Base-by-base conservation (phyloP, 441 rosid genomes). In the Pelargonium myrrhifolium region DNA sequence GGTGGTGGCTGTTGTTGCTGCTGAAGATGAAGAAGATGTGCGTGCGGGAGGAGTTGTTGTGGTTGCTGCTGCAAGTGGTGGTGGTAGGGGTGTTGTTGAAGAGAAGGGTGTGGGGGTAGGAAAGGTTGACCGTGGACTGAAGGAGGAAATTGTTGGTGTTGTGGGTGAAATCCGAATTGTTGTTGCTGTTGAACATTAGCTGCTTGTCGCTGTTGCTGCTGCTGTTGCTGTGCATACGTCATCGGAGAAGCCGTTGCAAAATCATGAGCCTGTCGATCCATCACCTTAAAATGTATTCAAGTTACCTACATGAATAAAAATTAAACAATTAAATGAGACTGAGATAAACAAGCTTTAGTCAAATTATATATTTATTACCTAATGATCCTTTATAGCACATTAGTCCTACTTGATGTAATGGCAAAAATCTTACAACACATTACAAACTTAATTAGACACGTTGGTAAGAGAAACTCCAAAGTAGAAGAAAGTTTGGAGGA, bases 51-150 rank as follows among this genome's bases (percentile, higher is more conserved):
- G 40, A 77, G 87, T 60, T 68, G 71, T 56, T 80, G 96, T 20
- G 84, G 83, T 65, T 86, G 90, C 76, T 81, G 94, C 71, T 84
- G 96, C 82, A 87, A 69, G 53, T 81, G 92, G 68, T 83, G 91
- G 77, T 83, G 96, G 75, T 82, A 92, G 68, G 99, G 90, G 76
- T 83, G 89, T 71, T 89, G 97, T 58, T 86, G 95, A 76, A 87
- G 79, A 59, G 97, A 77, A 78, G 89, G 94, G 80, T 84, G 96
- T 15, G 87, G 92, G 3, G 89, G 82, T 62, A 86, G 80, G 79
- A 83, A 92, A 6, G 86, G 85, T 65, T 87, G 74, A 64, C 84
- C 75, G 42, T 78, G 84, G 64, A 78, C 75, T 3, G 82, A 81
- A 37, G 90, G 75, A 67, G 93, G 86, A 68, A 81, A 87, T 62